Evolutionary conservation across 1,139 yeast species (phyloP).

Genomic region (Entelexis paramagnoliae): DNA sequence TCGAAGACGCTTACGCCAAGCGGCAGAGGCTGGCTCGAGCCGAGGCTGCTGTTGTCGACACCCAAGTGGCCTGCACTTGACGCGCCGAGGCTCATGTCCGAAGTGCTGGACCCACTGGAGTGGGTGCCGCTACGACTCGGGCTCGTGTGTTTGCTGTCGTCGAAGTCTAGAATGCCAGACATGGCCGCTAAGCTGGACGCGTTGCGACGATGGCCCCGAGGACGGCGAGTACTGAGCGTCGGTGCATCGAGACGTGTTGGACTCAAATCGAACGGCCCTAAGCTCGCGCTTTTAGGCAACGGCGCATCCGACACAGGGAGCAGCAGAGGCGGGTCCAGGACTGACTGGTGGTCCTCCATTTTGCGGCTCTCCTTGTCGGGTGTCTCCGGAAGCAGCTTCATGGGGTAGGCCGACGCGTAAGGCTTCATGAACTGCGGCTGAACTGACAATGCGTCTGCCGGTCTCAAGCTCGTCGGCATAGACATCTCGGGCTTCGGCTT

Average conservation of each 20-base stretch:
- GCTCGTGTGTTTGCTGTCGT: slow-evolving; percentile 3
- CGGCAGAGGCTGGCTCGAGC: neutral
- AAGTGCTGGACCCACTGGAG: neutral
- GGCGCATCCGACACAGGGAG: slow-evolving; percentile 4
- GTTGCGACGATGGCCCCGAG: slow-evolving; percentile 1
- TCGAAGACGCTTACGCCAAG: slow-evolving; percentile 8
- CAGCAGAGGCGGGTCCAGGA: neutral
- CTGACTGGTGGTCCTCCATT: neutral
- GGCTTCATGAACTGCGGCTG: neutral
- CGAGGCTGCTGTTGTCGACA: neutral
- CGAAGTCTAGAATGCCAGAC: slow-evolving; percentile 13
- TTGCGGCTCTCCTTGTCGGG: neutral
- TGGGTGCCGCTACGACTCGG: neutral
- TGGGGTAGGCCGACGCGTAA: neutral
- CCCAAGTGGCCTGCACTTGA: neutral
- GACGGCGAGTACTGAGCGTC: neutral
- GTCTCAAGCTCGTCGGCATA: neutral
- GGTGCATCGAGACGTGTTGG: neutral
- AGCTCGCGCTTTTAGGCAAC: slow-evolving; percentile 9
- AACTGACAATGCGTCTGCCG: neutral
- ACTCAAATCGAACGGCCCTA: slow-evolving; percentile 13
- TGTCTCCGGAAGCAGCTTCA: neutral
- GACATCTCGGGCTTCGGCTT: neutral
- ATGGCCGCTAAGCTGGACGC: neutral
- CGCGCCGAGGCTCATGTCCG: neutral